Evolutionary conservation across 1,284 basidiomycete species (phyloP), one percentile per base, ranked within the genome.

Genomic region (Sparassis latifolia): DNA sequence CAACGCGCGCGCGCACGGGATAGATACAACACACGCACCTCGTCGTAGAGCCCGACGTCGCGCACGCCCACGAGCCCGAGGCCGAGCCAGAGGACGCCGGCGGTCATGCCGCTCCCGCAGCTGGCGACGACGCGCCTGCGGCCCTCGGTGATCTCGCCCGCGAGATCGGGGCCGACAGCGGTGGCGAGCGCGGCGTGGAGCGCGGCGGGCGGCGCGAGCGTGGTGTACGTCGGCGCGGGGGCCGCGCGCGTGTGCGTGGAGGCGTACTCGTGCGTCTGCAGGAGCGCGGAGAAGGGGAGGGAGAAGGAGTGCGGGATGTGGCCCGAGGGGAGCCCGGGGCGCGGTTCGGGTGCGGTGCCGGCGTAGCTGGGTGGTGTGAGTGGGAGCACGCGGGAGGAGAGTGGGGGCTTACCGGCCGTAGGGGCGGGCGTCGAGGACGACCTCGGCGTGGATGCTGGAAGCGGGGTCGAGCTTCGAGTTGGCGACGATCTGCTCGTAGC

Each of bases 101-200:
- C 97, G 10, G 95, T 97, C 97, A 99, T 99, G 12, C 97, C 97
- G 60, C 89, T 92, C 44, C 92, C 93, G 69, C 92, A 96, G 52
- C 77, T 86, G 31, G 88, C 80, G 9, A 86, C 77, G 38, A 92
- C 78, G 27, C 70, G 65, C 49, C 76, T 71, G 52, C 80, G 68
- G 7, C 87, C 87, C 2, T 72, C 66, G 45, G 86, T 67, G 12
- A 93, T 73, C 42, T 71, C 64, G 37, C 77, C 66, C 47, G 80
- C 77, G 50, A 74, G 68, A 47, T 80, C 75, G 41, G 65, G 60
- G 33, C 87, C 86, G 33, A 93, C 69, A 5, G 78, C 75, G 29
- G 77, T 68, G 38, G 78, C 71, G 31, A 96, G 71, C n/a, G 77
- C 82, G 45, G 71, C 62, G 31, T 72, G 73, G 37, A 97, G 70